Percentiles rank a stretch among this genome's conserved stretches.
Evolutionary conservation across 257 asterid genomes (phyloP).

Genomic region (Solanum chiquidenum): DNA sequence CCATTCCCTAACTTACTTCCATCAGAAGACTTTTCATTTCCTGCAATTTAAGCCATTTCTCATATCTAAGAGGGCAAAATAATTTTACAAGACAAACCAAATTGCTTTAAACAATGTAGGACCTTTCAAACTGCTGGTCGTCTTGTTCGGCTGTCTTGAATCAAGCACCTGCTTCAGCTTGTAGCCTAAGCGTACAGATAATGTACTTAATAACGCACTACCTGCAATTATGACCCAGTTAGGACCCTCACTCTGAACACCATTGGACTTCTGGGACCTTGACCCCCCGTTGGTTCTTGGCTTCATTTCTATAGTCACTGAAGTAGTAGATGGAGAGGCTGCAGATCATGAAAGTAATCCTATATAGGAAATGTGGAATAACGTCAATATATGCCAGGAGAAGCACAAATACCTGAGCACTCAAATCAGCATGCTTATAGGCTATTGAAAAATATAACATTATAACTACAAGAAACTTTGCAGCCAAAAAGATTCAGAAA

Average conservation of each 20-base stretch:
- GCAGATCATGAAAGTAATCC: conserved; percentile 21
- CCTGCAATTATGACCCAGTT: conserved; percentile 84
- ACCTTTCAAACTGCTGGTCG: conserved; percentile 43
- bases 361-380: conserved; percentile 10
- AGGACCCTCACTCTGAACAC: conserved; percentile 50
- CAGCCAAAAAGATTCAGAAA: not conserved
- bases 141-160: conserved; percentile 33
- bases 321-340: conserved; percentile 5
- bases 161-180: conserved; percentile 74
- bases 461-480: not conserved
- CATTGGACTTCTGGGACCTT: conserved; percentile 29
- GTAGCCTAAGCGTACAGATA: conserved; percentile 70
- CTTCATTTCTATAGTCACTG: conserved; percentile 33
- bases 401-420: not conserved
- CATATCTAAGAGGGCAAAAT: conserved; percentile 10
- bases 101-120: not conserved
- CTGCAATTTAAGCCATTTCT: conserved; percentile 31
- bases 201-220: conserved; percentile 64
- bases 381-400: not conserved
- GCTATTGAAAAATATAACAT: not conserved
- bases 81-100: not conserved
- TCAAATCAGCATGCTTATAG: not conserved
- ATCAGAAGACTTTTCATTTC: conserved; percentile 32
- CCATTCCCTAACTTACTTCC: conserved; percentile 40
- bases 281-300: conserved; percentile 35